phyloP scores from a whole-genome alignment of 192 early-diverging fungal species.

The Entomortierella lignicola region DNA sequence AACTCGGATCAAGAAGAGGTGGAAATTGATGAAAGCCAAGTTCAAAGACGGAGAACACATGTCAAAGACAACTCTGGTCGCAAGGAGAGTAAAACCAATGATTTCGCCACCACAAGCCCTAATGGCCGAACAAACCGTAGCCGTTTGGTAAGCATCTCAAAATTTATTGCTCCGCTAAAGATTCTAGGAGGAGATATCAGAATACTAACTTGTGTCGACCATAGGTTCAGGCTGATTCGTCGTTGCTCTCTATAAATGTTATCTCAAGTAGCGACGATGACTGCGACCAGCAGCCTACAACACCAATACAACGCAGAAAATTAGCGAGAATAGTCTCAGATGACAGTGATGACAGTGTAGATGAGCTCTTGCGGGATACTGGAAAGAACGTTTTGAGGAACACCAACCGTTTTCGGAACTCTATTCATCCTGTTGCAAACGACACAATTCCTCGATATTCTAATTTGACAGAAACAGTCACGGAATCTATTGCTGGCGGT shows the following conservation, averaged over 20 bases:
- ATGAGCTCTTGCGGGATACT: constrained; percentile 22
- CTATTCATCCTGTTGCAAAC: constrained; percentile 16
- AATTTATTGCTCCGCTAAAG: no score
- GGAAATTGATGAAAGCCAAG: constrained; percentile 6
- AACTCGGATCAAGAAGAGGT: constrained; percentile 26
- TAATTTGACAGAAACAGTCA: background rate
- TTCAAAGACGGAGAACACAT: background rate
- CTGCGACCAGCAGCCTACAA: background rate
- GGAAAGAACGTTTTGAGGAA: constrained; percentile 2
- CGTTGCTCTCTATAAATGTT: constrained; percentile 12
- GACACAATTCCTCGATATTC: constrained; percentile 20
- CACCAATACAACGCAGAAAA: background rate
- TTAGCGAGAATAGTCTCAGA: background rate
- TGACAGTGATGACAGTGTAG: constrained; percentile 28
- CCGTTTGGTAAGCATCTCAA: background rate
- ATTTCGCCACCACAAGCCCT: no score
- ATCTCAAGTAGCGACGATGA: constrained; percentile 36
- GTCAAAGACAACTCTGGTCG: background rate
- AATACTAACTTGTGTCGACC: background rate
- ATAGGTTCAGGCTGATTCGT: constrained; percentile 1
- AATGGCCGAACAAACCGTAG: background rate
- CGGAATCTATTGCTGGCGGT: background rate
- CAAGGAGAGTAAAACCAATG: background rate
- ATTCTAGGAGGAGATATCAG: background rate
- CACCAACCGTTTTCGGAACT: background rate